phyloP scores from a whole-genome alignment of 73 alveolate genomes.

The Uronychia binucleata region DNA sequence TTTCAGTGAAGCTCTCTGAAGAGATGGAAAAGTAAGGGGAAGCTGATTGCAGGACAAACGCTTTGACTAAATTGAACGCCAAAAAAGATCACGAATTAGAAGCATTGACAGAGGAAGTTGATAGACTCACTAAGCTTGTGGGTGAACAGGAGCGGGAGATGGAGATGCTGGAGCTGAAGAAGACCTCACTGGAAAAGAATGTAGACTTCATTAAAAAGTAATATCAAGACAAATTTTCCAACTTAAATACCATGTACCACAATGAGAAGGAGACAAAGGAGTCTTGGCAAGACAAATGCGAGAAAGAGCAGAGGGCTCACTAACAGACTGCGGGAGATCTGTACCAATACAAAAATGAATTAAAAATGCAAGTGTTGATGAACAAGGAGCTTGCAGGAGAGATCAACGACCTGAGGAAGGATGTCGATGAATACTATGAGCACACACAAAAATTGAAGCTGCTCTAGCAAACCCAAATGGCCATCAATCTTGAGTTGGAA shows the following conservation, averaged over 20 bases:
- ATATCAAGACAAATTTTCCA: conserved; percentile 24
- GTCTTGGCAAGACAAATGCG: conserved; percentile 39
- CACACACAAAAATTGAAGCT: no score
- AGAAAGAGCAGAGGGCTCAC: conserved; percentile 36
- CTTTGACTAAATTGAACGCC: background rate
- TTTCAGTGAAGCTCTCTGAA: conserved; percentile 10
- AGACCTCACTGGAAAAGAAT: conserved; percentile 27
- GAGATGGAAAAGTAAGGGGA: conserved; percentile 4
- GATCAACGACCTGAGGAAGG: no score
- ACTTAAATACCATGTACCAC: conserved; percentile 20
- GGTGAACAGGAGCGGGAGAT: conserved; percentile 22
- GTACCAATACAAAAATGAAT: background rate
- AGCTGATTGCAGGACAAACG: background rate
- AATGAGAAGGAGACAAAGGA: conserved; percentile 52
- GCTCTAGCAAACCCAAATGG: no score
- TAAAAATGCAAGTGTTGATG: background rate
- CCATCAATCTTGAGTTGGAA: no score
- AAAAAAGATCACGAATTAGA: background rate
- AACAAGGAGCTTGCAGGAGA: no score
- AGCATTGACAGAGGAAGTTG: conserved; percentile 25
- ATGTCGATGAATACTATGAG: no score
- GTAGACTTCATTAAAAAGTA: conserved; percentile 36
- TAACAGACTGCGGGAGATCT: background rate
- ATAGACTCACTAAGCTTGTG: conserved; percentile 14
- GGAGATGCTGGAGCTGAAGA: conserved; percentile 42